Percentiles rank a stretch among this genome's conserved stretches.
phyloP scores from a whole-genome alignment of 2,329 filamentous ascomycete genomes.

The Exophiala oligosperma region DNA sequence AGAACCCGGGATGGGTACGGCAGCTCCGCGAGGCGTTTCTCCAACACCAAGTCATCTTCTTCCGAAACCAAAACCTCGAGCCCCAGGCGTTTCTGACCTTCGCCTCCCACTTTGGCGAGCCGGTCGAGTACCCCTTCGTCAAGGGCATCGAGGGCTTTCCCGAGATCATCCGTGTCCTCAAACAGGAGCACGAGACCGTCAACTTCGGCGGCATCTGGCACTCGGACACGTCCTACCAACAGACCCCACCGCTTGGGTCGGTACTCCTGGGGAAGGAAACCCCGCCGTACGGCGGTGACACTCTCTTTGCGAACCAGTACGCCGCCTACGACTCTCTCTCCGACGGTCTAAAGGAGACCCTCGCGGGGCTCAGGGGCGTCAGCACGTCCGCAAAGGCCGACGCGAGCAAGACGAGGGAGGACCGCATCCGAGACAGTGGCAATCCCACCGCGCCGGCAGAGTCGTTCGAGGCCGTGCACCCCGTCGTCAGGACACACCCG shows the following conservation, averaged over 20 bases:
- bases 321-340: constrained; percentile 35
- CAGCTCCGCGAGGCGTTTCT: constrained; percentile 26
- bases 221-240: constrained; percentile 26
- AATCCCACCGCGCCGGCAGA: constrained; percentile 7
- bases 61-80: constrained; percentile 23
- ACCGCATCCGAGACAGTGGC: constrained; percentile 26
- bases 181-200: constrained; percentile 25
- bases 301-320: constrained; percentile 32
- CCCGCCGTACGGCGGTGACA: constrained; percentile 35
- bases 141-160: constrained; percentile 25
- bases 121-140: constrained; percentile 27
- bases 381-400: constrained; percentile 27
- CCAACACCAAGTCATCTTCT: constrained; percentile 28
- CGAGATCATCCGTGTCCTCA: constrained; percentile 27
- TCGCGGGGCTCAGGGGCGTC: constrained; percentile 32
- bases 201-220: constrained; percentile 30
- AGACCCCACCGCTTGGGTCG: constrained; percentile 23
- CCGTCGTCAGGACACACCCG: constrained; percentile 37
- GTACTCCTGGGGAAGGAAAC: constrained; percentile 25
- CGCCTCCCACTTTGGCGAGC: constrained; percentile 24
- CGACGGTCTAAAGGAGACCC: constrained; percentile 32
- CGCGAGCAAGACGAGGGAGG: constrained; percentile 33
- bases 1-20: constrained; percentile 20
- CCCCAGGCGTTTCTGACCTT: constrained; percentile 20
- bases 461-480: constrained; percentile 33